Base-by-base conservation (phyloP, 1,139 yeast genomes). In the Geotrichum phurueaensis region DNA sequence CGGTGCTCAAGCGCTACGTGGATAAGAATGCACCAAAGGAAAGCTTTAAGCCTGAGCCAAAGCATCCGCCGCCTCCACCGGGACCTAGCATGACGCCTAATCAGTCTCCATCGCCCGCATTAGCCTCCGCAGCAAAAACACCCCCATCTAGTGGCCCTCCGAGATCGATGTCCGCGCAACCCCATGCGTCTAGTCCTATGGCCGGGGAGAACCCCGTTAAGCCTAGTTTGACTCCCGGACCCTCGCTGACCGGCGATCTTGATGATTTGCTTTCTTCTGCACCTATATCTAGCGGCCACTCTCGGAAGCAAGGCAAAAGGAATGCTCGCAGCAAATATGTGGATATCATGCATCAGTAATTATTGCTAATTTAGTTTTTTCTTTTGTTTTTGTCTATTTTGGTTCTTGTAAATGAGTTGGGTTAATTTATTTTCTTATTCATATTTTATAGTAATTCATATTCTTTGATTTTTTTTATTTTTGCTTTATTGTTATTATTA, bases 1-100 rank as follows among this genome's bases (percentile, higher is more conserved):
- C 89, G 68, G 84, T 87, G 63, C 81, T 89, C 69, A 86, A 87
- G 70, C 81, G 96, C 69, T 94, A 97, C 97, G 84, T 94, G 59
- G 86, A 89, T 70, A 84, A 83, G 63, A 84, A 84, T 20, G 84
- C 89, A 0, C 82, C 88, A 53, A 85, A 84, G 64, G 96, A 90
- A 56, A 89, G 86, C 66, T 85, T 94, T 1, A 89, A 96, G 1
- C 95, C 96, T 1, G 94, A 95, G 2, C 89, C 90, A 43, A 81
- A 79, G 67, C 63, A 70, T 10, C 70, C 72, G 10, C 71, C 73
- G 7, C 73, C 74, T 5, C 64, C 69, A 10, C 60, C 63, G 27
- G 64, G 69, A 36, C 64, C 69, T n/a, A 65, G 64, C 9, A 22
- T 60, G 7, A 58, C 63, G 20, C 48, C 64, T 12, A 53, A 64